These are phyloP conservation scores for Penicillium roqueforti DNA, from an alignment of 495 filamentous ascomycete species.

Conservation along the genomic window DNA sequence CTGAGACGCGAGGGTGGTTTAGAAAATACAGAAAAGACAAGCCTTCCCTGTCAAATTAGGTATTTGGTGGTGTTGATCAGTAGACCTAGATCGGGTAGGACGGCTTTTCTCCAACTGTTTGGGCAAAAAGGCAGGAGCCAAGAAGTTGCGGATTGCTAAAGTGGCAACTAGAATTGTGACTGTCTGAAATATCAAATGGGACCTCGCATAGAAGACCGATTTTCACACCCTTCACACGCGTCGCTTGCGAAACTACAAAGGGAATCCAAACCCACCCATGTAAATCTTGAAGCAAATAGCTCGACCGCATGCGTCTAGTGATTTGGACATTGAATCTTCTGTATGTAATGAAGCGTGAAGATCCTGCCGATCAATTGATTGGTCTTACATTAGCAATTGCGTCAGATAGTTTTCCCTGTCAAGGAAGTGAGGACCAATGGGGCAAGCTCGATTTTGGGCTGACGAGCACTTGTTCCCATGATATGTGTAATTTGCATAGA, in stretches of 20 bases:
- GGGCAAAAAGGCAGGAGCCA: slow-evolving; percentile 11
- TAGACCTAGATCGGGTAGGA: slow-evolving; percentile 21
- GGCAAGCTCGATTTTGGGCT: slow-evolving; percentile 3
- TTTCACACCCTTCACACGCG: not conserved
- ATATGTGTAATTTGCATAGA: not conserved
- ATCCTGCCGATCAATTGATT: slow-evolving; percentile 12
- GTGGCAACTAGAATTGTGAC: slow-evolving; percentile 13
- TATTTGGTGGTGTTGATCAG: slow-evolving; percentile 19
- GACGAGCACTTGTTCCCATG: slow-evolving; percentile 7
- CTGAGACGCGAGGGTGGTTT: slow-evolving; percentile 7
- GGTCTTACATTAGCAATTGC: not conserved
- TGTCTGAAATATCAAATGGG: slow-evolving; percentile 1
- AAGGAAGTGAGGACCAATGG: not conserved
- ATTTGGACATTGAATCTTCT: slow-evolving; percentile 8
- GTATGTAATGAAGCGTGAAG: not conserved
- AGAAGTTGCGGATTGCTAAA: slow-evolving; percentile 6
- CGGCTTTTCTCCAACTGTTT: slow-evolving; percentile 19
- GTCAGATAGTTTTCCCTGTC: not conserved
- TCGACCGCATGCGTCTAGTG: slow-evolving; percentile 15
- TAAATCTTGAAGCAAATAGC: not conserved
- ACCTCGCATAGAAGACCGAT: slow-evolving; percentile 8
- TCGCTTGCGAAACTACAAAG: not conserved
- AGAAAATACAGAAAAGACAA: slow-evolving; percentile 7
- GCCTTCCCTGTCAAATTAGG: slow-evolving; percentile 15
- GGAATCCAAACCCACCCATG: not conserved